These are phyloP conservation scores for Beauveria sp. DNA, from an alignment of 2,329 filamentous ascomycete genomes.

Conservation along the genomic window DNA sequence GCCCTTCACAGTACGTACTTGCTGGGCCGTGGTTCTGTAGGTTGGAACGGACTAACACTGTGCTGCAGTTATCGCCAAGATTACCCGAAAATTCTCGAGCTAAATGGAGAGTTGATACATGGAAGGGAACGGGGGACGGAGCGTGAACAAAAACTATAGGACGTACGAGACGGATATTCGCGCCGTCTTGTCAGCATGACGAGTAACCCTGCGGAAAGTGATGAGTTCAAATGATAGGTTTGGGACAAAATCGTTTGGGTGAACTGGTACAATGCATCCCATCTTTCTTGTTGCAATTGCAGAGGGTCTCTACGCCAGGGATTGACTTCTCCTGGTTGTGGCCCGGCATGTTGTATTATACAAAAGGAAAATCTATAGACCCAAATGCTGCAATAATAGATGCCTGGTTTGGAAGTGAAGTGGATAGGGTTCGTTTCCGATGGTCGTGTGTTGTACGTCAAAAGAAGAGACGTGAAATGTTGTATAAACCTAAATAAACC, in stretches of 20 bases:
- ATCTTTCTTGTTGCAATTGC: neutral
- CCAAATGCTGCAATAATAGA: slow-evolving; percentile 19
- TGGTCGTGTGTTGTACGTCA: neutral
- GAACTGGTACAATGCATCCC: neutral
- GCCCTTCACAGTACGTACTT: slow-evolving; percentile 79
- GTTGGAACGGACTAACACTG: slow-evolving; percentile 1
- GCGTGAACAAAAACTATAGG: neutral
- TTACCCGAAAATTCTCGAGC: slow-evolving; percentile 79
- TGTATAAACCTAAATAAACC: neutral
- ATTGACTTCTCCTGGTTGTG: neutral
- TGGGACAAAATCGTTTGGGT: neutral
- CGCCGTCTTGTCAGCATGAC: neutral
- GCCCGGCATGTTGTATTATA: slow-evolving; percentile 24
- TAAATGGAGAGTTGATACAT: slow-evolving; percentile 26
- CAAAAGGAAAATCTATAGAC: slow-evolving; percentile 18
- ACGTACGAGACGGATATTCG: neutral
- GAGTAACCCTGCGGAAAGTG: neutral
- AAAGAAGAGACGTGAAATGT: too few relatives aligned
- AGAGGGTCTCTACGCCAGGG: neutral
- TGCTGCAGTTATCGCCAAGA: slow-evolving; percentile 78
- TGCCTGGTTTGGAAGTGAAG: slow-evolving; percentile 11
- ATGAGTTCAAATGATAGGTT: neutral
- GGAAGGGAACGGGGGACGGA: neutral
- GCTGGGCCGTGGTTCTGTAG: neutral
- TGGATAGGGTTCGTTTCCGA: neutral